Percentiles rank a stretch among this genome's conserved stretches.
Conservation (phyloP, 2,329 filamentous ascomycete species). For the Aureobasidium sp. region DNA sequence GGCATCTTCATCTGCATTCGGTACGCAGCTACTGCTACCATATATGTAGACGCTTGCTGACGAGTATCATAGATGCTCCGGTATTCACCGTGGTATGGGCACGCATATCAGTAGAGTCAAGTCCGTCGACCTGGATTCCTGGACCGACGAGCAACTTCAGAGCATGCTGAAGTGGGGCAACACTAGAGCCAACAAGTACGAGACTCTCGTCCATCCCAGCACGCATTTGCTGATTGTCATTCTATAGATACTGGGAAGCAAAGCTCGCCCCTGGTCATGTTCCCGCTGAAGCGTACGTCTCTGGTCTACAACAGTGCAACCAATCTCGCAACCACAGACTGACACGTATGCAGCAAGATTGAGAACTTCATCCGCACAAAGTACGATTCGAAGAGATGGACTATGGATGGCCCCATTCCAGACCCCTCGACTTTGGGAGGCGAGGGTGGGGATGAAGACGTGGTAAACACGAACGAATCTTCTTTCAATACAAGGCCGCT, state of each 20-base stretch:
- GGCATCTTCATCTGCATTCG: conserved; percentile 97
- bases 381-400: conserved; percentile 97
- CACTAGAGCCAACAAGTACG: conserved; percentile 83
- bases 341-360: conserved; percentile 59
- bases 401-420: conserved; percentile 95
- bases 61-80: conserved; percentile 60
- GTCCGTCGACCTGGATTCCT: conserved; percentile 93
- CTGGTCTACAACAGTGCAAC: background rate
- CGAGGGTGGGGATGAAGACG: conserved; percentile 68
- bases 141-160: conserved; percentile 96
- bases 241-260: conserved; percentile 73
- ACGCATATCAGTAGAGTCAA: conserved; percentile 98
- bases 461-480: conserved; percentile 2
- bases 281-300: conserved; percentile 70
- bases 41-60: conserved; percentile 3
- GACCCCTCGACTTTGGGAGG: conserved; percentile 86
- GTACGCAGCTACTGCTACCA: conserved; percentile 23
- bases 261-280: conserved; percentile 87
- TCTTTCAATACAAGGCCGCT: background rate
- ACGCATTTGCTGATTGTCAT: background rate
- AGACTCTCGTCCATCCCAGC: background rate
- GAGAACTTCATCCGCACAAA: conserved; percentile 99
- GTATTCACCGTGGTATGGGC: conserved; percentile 97
- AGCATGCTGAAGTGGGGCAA: conserved; percentile 96
- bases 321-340: background rate